Evolutionary conservation across 1,139 yeast species (phyloP).

Genomic region (Groenewaldozyma sp.): DNA sequence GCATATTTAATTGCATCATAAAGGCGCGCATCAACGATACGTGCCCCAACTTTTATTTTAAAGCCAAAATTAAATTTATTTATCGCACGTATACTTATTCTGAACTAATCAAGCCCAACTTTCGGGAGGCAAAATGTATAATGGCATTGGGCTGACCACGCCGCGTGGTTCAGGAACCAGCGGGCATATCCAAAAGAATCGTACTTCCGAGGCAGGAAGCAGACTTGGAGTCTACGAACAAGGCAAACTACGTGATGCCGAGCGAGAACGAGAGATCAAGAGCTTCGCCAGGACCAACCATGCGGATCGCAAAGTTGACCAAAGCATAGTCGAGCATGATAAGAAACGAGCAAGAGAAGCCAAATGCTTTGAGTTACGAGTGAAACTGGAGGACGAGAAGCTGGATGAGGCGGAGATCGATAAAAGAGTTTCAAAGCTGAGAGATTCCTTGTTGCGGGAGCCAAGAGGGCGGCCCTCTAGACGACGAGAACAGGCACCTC

Average conservation of each 20-base stretch:
- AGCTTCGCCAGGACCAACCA: slow-evolving; percentile 17
- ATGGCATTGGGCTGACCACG: slow-evolving; percentile 56
- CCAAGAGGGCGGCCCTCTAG: slow-evolving; percentile 5
- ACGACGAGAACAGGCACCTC: slow-evolving; percentile 2
- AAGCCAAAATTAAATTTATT: no score
- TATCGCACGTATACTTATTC: no score
- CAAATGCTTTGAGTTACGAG: slow-evolving; percentile 47
- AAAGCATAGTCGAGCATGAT: slow-evolving; percentile 40
- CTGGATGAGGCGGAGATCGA: slow-evolving; percentile 28
- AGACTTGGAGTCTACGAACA: slow-evolving; percentile 31
- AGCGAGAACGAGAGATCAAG: slow-evolving; percentile 14
- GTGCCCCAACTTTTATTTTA: no score
- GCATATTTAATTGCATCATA: no score
- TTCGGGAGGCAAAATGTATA: no score
- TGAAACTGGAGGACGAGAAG: slow-evolving; percentile 44
- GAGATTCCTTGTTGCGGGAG: slow-evolving; percentile 16
- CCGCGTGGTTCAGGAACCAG: slow-evolving; percentile 69
- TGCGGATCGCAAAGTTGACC: slow-evolving; percentile 27
- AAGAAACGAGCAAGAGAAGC: slow-evolving; percentile 43
- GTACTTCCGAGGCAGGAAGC: slow-evolving; percentile 28
- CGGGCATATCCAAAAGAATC: slow-evolving; percentile 53
- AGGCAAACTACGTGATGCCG: slow-evolving; percentile 25
- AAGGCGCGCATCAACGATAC: no score
- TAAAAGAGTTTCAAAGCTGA: slow-evolving; percentile 23
- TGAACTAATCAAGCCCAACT: no score